Percentiles rank a stretch among this genome's conserved stretches.
Evolutionary conservation across 192 early-diverging fungal species (phyloP).

Genomic region (Piromyces sp.): DNA sequence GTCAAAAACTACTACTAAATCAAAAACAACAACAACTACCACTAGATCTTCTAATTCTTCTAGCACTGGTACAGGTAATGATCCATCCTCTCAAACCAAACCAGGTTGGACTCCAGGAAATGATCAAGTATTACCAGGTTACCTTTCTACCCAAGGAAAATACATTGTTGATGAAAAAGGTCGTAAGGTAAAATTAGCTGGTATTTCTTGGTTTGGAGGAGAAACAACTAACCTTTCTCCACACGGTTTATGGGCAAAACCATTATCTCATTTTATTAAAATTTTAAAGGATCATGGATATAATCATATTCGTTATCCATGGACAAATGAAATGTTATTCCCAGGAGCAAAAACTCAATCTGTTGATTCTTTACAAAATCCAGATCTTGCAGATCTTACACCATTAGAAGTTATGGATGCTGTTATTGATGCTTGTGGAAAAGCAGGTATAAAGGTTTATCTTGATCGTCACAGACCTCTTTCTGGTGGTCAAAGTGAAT

Average conservation of each 20-base stretch:
- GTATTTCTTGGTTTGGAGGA: slow-evolving; percentile 5
- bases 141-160: background rate
- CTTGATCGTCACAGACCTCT: slow-evolving; percentile 10
- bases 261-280: slow-evolving; percentile 1
- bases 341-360: background rate
- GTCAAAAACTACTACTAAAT: too few species aligned
- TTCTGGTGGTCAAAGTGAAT: slow-evolving; percentile 5
- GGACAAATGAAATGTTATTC: slow-evolving; percentile 9
- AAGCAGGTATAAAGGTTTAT: slow-evolving; percentile 6
- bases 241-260: slow-evolving; percentile 5
- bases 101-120: too few species aligned
- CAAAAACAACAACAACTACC: too few species aligned
- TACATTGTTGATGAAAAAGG: slow-evolving; percentile 6
- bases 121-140: too few species aligned
- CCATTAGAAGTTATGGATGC: slow-evolving; percentile 9
- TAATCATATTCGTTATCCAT: slow-evolving; percentile 10
- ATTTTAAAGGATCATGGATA: slow-evolving; percentile 2
- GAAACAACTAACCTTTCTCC: slow-evolving; percentile 3
- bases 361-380: slow-evolving; percentile 7
- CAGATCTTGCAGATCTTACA: slow-evolving; percentile 7
- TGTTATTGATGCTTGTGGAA: slow-evolving; percentile 11
- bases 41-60: too few species aligned
- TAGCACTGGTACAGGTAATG: too few species aligned
- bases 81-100: too few species aligned
- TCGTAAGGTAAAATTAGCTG: slow-evolving; percentile 7